Percentiles rank a stretch among this genome's conserved stretches.
Conservation (phyloP, 192 early-diverging fungal species). For the Linnemannia exigua region DNA sequence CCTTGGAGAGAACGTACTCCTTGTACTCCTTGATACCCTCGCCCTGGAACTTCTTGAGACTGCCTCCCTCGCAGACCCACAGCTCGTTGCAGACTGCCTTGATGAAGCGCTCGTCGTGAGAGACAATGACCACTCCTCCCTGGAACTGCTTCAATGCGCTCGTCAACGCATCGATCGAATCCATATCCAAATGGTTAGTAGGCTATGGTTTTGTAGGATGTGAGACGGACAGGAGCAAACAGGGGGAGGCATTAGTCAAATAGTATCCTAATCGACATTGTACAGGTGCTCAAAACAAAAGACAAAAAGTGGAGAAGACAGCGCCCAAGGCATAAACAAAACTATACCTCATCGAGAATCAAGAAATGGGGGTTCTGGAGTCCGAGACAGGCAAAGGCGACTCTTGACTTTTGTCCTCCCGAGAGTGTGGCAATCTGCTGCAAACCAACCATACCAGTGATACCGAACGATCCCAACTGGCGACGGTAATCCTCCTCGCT, state of each 20-base stretch:
- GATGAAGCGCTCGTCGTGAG: conserved; percentile 98
- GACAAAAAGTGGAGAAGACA: conserved; percentile 20
- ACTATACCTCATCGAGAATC: conserved; percentile 92
- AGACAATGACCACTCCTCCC: conserved; percentile 96
- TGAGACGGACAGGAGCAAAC: too few species aligned
- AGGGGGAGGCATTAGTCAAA: neutral
- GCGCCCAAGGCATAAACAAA: conserved; percentile 64
- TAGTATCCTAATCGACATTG: neutral
- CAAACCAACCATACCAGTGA: conserved; percentile 96
- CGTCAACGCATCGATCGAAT: conserved; percentile 95
- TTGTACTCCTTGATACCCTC: conserved; percentile 90
- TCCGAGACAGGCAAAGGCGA: conserved; percentile 97
- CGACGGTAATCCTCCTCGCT: conserved; percentile 97
- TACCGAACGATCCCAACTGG: conserved; percentile 93
- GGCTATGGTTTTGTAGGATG: conserved; percentile 69
- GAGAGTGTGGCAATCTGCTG: conserved; percentile 95
- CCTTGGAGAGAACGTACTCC: conserved; percentile 61
- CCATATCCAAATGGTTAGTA: conserved; percentile 92
- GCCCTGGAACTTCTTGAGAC: conserved; percentile 88
- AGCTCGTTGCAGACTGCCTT: conserved; percentile 85
- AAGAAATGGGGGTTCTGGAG: conserved; percentile 93
- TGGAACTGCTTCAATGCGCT: conserved; percentile 88
- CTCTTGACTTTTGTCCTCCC: conserved; percentile 97
- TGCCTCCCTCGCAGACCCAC: conserved; percentile 94
- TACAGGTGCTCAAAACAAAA: conserved; percentile 75